Conservation (phyloP, 1,139 yeast genomes). For the Yamadazyma jaroonii region DNA sequence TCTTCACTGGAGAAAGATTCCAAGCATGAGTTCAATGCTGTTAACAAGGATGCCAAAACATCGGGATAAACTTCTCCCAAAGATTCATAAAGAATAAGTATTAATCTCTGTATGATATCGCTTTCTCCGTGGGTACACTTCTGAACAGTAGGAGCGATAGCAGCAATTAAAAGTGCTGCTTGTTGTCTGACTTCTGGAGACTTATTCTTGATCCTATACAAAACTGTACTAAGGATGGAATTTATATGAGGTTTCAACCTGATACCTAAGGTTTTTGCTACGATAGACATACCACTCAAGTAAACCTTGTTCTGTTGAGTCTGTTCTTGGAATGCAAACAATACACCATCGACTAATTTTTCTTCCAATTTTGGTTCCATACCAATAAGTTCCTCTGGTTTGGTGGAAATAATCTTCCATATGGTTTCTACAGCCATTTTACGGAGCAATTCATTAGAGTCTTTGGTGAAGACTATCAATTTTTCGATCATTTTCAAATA, state of each 20-base stretch:
- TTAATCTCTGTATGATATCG: conserved; percentile 61
- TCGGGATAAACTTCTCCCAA: conserved; percentile 95
- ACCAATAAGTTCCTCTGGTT: conserved; percentile 35
- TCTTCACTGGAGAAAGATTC: conserved; percentile 42
- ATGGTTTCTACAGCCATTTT: conserved; percentile 77
- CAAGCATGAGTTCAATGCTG: conserved; percentile 57
- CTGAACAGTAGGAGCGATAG: conserved; percentile 66
- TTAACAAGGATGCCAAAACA: conserved; percentile 80
- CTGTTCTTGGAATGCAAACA: conserved; percentile 86
- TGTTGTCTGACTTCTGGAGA: conserved; percentile 76
- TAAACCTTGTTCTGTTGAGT: conserved; percentile 50
- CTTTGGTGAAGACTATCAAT: conserved; percentile 62
- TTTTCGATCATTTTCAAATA: conserved; percentile 57
- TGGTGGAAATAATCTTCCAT: conserved; percentile 25
- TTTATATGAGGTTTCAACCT: conserved; percentile 74
- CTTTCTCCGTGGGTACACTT: conserved; percentile 53
- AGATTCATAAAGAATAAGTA: conserved; percentile 81
- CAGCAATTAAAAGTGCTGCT: conserved; percentile 74
- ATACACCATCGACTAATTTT: conserved; percentile 72
- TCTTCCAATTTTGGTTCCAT: conserved; percentile 50
- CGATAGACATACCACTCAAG: conserved; percentile 63
- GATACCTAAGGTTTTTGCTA: conserved; percentile 64
- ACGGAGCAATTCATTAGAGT: conserved; percentile 78
- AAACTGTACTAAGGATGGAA: conserved; percentile 68
- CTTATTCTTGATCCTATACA: conserved; percentile 74